phyloP scores from a whole-genome alignment of 371 early-diverging fungal species.

The Mucor velutinosus region DNA sequence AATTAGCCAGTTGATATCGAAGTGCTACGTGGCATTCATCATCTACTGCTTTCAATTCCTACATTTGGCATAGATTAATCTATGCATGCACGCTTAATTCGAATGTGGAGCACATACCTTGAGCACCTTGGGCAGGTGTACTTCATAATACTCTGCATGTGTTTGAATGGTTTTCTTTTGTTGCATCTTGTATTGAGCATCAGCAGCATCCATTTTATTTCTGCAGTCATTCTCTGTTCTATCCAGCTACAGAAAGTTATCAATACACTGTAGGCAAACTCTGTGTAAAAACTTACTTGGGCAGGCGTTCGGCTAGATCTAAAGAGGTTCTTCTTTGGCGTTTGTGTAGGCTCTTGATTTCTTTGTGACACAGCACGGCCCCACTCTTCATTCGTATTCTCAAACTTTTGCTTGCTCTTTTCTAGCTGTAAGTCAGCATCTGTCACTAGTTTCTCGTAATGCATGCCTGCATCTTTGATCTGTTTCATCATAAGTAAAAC shows the following conservation, averaged over 20 bases:
- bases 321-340: slow-evolving; percentile 58
- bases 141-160: slow-evolving; percentile 67
- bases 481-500: slow-evolving; percentile 18
- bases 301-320: slow-evolving; percentile 53
- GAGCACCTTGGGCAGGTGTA: slow-evolving; percentile 48
- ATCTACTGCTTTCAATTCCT: slow-evolving; percentile 72
- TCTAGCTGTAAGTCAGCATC: slow-evolving; percentile 75
- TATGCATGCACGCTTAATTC: neutral
- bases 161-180: slow-evolving; percentile 64
- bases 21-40: slow-evolving; percentile 72
- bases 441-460: slow-evolving; percentile 66
- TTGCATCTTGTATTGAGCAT: slow-evolving; percentile 77
- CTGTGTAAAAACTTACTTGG: slow-evolving; percentile 36
- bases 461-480: slow-evolving; percentile 77
- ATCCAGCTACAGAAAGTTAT: slow-evolving; percentile 49
- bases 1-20: slow-evolving; percentile 70
- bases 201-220: slow-evolving; percentile 38
- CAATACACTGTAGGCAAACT: neutral
- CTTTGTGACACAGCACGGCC: slow-evolving; percentile 73
- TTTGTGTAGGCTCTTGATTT: slow-evolving; percentile 53
- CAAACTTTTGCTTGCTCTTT: slow-evolving; percentile 79
- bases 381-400: slow-evolving; percentile 78
- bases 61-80: neutral
- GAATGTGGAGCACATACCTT: neutral
- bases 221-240: slow-evolving; percentile 47